Base-by-base conservation (phyloP, 2,329 filamentous ascomycete species). In the Cercospora sp. region DNA sequence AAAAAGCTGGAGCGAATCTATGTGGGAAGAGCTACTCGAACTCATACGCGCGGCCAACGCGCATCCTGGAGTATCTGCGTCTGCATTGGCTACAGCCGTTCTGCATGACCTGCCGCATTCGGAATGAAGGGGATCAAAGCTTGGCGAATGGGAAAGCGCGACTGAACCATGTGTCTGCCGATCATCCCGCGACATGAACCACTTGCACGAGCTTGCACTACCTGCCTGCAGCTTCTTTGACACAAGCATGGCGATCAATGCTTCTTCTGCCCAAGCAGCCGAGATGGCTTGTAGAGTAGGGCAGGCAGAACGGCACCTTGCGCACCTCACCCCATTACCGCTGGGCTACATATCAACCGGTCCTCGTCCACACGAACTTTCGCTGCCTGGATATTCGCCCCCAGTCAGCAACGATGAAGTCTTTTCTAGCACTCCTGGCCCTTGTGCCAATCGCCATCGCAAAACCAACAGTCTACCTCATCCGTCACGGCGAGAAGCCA, bases 401-500 rank as follows among this genome's bases (percentile, higher is more conserved):
- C 8, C 23, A 26, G 2, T 40, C 20, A 20, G 8, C 30, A 20
- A 65, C 8, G 36, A 73, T 74, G 73, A 73, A 74, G 64, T 68
- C 65, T 23, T 45, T 65, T 3, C 26, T 73, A 31, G 51, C 68
- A 10, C 18, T 71, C 18, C 58, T 71, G 26, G 58, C 31, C 36
- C 28, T 74, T 9, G 10, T 71, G 42, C 48, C 69, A 13, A 42
- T 75, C 20, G 73, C 66, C 5, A 51, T 71, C 2, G 74, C 72
- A 13, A 63, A 76, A 16, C 82, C 86, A 1, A 88, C 84, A 0
- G 84, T 89, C 33, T 90, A 88, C 74, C 78, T 89, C 8, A 89
- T 90, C 75, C 85, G 87, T 18, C 88, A 90, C 71, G 88, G 87
- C 67, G 88, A 90, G 76, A 90, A 90, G 77, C 87, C 87, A 2